These are phyloP conservation scores for Telopea speciosissima DNA, from an alignment of 177 flowering plant species.

Conservation along the genomic window DNA sequence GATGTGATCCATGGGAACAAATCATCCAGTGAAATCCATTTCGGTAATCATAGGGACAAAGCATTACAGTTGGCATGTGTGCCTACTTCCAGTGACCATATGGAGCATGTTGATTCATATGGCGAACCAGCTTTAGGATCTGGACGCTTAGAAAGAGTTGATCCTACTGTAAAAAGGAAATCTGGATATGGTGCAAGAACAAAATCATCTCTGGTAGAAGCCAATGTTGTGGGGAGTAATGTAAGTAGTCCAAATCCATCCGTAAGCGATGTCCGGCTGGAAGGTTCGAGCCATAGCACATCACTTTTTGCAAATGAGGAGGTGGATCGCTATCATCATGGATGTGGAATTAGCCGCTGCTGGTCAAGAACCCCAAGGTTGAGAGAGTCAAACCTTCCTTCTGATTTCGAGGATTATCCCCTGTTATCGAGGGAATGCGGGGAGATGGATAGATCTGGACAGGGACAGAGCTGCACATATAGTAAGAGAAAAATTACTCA, in stretches of 20 bases:
- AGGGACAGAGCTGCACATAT: constrained; percentile 22
- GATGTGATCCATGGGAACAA: constrained; percentile 19
- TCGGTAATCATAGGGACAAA: constrained; percentile 20
- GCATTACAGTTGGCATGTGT: constrained; percentile 27
- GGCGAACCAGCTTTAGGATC: constrained; percentile 29
- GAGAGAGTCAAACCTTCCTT: constrained; percentile 34
- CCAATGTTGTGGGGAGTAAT: constrained; percentile 37
- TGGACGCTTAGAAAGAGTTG: constrained; percentile 14
- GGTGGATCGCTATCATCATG: constrained; percentile 29
- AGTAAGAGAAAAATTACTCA: constrained; percentile 28
- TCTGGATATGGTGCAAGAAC: constrained; percentile 18
- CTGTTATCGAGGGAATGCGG: constrained; percentile 35
- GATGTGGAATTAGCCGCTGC: constrained; percentile 66
- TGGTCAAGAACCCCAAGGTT: constrained; percentile 74
- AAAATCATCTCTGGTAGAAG: constrained; percentile 24
- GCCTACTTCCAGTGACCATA: constrained; percentile 21
- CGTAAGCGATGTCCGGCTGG: constrained; percentile 27
- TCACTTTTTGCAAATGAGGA: constrained; percentile 40
- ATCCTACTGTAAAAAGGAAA: constrained; percentile 21
- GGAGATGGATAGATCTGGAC: constrained; percentile 20
- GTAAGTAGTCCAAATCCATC: constrained; percentile 48
- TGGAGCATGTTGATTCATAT: constrained; percentile 41
- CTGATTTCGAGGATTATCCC: constrained; percentile 52
- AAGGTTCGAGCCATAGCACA: constrained; percentile 31
- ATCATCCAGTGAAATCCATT: constrained; percentile 21